A percentile compares a stretch with the other conserved stretches of the same genome.
Evolutionary conservation across 352 stramenopile species (phyloP).

Genomic region (Pythium apleroticum): DNA sequence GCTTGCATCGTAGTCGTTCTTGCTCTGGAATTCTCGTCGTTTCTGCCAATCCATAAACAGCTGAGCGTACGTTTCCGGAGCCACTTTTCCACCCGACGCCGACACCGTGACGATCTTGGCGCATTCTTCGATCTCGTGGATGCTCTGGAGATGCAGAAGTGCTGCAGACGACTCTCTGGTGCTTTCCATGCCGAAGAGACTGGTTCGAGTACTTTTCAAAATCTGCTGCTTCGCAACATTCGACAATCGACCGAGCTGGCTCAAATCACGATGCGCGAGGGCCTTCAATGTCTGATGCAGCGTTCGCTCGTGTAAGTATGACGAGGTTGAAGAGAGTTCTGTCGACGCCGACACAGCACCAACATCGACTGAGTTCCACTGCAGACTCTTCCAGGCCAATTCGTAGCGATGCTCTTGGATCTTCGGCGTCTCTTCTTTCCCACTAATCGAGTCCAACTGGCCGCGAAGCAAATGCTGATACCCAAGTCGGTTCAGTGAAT

Average conservation of each 20-base stretch:
- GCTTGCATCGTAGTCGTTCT: constrained; percentile 48
- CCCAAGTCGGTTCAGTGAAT: constrained; percentile 61
- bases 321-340: background rate
- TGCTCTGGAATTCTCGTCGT: constrained; percentile 19
- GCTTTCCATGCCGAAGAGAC: constrained; percentile 67
- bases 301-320: constrained; percentile 54
- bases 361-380: constrained; percentile 57
- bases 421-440: constrained; percentile 14
- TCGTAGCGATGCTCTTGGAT: constrained; percentile 69
- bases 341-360: background rate
- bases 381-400: constrained; percentile 75
- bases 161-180: constrained; percentile 59
- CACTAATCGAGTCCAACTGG: constrained; percentile 43
- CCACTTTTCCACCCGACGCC: background rate
- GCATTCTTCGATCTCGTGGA: constrained; percentile 63
- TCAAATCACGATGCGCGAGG: constrained; percentile 52
- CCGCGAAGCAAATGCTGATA: constrained; percentile 72
- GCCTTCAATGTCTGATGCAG: constrained; percentile 58
- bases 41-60: constrained; percentile 50
- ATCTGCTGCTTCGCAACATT: constrained; percentile 48
- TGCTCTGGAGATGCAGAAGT: constrained; percentile 54
- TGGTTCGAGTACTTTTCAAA: constrained; percentile 52
- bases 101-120: constrained; percentile 1
- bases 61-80: background rate
- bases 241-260: constrained; percentile 36